A percentile compares a stretch with the other conserved stretches of the same genome.
Conservation (phyloP, 176 grass and related monocot genomes). For the Rhynchospora tenuis region DNA sequence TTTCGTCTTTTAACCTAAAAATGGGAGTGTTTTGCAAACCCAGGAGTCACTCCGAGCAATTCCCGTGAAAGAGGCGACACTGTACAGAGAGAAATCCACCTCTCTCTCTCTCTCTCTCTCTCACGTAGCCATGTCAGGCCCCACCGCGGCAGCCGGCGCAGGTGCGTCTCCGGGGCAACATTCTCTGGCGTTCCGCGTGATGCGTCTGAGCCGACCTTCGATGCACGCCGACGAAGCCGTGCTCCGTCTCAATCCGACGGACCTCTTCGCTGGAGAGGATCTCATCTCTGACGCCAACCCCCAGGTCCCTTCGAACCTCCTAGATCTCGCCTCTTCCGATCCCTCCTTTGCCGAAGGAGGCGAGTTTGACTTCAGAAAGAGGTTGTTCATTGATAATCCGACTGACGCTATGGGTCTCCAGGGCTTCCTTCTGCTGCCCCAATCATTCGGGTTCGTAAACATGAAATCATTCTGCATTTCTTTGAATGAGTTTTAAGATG, state of each 20-base stretch:
- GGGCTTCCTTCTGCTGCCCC: constrained; percentile 80
- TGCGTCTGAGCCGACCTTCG: constrained; percentile 85
- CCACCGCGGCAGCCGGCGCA: not conserved
- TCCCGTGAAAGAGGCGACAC: not conserved
- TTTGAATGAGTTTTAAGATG: not conserved
- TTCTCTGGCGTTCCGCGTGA: constrained; percentile 92
- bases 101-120: not conserved
- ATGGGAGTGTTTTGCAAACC: no score
- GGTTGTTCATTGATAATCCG: constrained; percentile 71
- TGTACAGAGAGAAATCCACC: not conserved
- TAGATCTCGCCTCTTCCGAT: constrained; percentile 32
- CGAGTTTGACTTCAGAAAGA: constrained; percentile 86
- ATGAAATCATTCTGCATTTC: not conserved
- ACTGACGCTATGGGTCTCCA: constrained; percentile 77
- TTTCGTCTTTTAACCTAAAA: no score
- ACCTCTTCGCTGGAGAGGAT: constrained; percentile 85
- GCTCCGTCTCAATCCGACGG: constrained; percentile 72
- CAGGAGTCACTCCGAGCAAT: no score
- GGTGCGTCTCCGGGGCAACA: constrained; percentile 33
- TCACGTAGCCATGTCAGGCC: constrained; percentile 23
- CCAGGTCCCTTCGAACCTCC: constrained; percentile 13
- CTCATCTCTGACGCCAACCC: constrained; percentile 45
- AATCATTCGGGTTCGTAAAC: constrained; percentile 70
- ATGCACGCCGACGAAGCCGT: constrained; percentile 68
- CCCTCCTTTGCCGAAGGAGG: constrained; percentile 26